These are phyloP conservation scores for Pestalotiopsis sp. DNA, from an alignment of 2,329 filamentous ascomycete genomes.

Conservation along the genomic window DNA sequence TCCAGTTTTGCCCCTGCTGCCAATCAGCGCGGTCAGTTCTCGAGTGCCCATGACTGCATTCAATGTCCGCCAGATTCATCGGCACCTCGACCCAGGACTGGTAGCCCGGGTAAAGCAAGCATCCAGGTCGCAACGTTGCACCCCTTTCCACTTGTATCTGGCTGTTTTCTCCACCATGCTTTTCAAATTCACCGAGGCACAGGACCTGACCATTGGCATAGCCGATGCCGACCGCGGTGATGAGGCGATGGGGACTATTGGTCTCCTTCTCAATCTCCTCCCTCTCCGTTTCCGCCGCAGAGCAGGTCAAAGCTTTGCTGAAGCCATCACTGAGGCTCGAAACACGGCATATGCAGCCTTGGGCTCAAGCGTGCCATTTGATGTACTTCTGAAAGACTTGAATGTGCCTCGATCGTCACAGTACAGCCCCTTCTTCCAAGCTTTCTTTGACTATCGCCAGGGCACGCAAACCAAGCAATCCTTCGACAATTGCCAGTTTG, in stretches of 20 bases:
- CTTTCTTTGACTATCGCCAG: conserved; percentile 30
- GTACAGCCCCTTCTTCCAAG: conserved; percentile 44
- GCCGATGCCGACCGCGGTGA: conserved; percentile 40
- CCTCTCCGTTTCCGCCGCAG: conserved; percentile 35
- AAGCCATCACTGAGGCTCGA: conserved; percentile 12
- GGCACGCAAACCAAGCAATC: conserved; percentile 23
- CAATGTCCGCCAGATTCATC: conserved; percentile 20
- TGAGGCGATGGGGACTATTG: conserved; percentile 33
- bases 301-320: conserved; percentile 18
- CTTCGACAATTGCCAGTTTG: conserved; percentile 22
- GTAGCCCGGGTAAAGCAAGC: not conserved
- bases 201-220: conserved; percentile 46
- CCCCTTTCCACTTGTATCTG: conserved; percentile 45
- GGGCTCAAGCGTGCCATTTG: conserved; percentile 29
- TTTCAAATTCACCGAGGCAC: conserved; percentile 26
- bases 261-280: conserved; percentile 44
- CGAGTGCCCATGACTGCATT: conserved; percentile 25
- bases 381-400: conserved; percentile 42
- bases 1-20: conserved; percentile 35
- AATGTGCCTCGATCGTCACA: conserved; percentile 36
- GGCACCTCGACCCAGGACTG: not conserved
- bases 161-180: conserved; percentile 37
- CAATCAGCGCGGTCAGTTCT: conserved; percentile 25
- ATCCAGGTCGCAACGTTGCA: conserved; percentile 27
- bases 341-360: conserved; percentile 23